phyloP scores from a whole-genome alignment of 495 filamentous ascomycete genomes.

The Podospora pseudocomata region DNA sequence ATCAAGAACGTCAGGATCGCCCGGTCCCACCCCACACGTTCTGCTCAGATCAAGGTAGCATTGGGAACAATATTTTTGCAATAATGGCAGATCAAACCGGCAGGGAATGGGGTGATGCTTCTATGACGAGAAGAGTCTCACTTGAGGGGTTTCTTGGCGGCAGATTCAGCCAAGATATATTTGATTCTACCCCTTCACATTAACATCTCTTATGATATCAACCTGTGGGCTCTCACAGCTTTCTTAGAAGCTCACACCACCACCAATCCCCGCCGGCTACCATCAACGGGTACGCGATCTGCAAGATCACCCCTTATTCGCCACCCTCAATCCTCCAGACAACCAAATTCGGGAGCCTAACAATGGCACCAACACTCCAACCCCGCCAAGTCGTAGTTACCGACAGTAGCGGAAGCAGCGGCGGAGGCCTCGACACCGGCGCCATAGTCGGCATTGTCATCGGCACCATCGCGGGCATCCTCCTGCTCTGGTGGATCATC shows the following conservation, averaged over 20 bases:
- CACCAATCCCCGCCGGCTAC: not conserved
- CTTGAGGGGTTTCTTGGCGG: not conserved
- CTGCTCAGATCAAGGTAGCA: not conserved
- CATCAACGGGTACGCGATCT: not conserved
- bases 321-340: not conserved
- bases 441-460: conserved; percentile 33
- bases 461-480: conserved; percentile 27
- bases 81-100: not conserved
- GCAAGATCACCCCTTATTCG: not conserved
- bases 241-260: not conserved
- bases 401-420: not conserved
- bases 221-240: not conserved
- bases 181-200: not conserved
- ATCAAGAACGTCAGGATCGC: conserved; percentile 1
- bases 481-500: conserved; percentile 28
- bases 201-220: not conserved
- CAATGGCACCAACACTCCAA: conserved; percentile 22
- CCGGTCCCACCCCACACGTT: not conserved
- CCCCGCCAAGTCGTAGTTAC: not conserved
- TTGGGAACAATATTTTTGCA: not conserved
- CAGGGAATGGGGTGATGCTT: not conserved
- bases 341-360: not conserved
- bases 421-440: conserved; percentile 19
- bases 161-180: not conserved
- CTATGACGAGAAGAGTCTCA: not conserved